These are phyloP conservation scores for Reticulascus tulasneorum DNA, from an alignment of 2,329 filamentous ascomycete species.

Conservation along the genomic window DNA sequence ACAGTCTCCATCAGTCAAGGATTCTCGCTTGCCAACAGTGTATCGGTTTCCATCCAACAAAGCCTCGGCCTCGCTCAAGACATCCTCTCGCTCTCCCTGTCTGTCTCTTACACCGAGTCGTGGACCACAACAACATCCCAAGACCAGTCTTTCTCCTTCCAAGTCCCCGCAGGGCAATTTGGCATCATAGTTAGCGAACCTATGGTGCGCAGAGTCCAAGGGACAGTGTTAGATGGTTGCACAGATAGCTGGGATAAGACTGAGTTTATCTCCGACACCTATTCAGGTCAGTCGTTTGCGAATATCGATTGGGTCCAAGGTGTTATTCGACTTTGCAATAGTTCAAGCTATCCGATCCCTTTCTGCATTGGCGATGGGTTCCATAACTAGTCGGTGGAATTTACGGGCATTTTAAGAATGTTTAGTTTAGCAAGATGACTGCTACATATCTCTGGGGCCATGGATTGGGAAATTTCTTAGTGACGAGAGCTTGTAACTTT, in stretches of 20 bases:
- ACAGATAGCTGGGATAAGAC: constrained; percentile 23
- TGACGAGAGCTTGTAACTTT: too few relatives aligned
- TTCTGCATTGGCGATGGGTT: constrained; percentile 34
- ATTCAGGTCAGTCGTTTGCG: constrained; percentile 24
- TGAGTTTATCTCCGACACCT: constrained; percentile 29
- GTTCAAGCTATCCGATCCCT: constrained; percentile 28
- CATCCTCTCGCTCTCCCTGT: constrained; percentile 18
- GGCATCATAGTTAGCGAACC: constrained; percentile 35
- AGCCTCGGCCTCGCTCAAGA: constrained; percentile 20
- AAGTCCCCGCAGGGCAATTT: constrained; percentile 30
- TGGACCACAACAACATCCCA: constrained; percentile 27
- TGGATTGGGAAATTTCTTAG: too few relatives aligned
- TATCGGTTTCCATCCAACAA: constrained; percentile 19
- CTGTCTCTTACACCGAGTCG: constrained; percentile 18
- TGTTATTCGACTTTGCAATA: constrained; percentile 31
- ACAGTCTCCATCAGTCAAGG: constrained; percentile 27
- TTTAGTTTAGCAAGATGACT: too few relatives aligned
- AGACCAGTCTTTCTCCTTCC: constrained; percentile 24
- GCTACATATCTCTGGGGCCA: too few relatives aligned
- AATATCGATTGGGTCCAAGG: constrained; percentile 35
- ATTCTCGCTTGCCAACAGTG: constrained; percentile 27
- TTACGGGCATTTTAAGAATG: too few relatives aligned
- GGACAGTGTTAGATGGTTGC: constrained; percentile 28
- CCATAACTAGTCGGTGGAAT: too few relatives aligned
- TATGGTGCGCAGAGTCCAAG: constrained; percentile 26